phyloP scores from a whole-genome alignment of 257 asterid species.

The Solanum rostratum region DNA sequence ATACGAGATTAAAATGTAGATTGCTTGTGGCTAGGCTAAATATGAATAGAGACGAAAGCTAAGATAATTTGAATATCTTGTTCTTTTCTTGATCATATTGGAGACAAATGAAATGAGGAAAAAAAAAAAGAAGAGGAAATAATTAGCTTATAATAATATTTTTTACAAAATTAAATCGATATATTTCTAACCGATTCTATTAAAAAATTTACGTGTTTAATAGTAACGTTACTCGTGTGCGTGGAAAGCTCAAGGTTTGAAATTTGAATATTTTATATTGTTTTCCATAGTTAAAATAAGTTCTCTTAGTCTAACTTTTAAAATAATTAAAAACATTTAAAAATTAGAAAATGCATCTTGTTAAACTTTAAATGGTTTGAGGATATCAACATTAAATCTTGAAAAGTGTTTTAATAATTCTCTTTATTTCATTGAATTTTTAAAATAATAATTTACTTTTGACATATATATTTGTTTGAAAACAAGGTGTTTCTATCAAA shows the following conservation, averaged over 20 bases:
- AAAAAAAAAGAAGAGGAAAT: too few relatives aligned
- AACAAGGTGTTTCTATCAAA: background rate
- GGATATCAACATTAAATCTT: background rate
- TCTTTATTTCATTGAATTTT: background rate
- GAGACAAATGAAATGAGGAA: too few relatives aligned
- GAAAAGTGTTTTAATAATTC: background rate
- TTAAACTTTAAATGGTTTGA: background rate
- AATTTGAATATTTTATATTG: background rate
- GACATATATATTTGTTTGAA: background rate
- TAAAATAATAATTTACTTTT: background rate
- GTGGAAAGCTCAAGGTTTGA: background rate
- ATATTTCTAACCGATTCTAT: background rate
- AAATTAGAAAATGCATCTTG: background rate
- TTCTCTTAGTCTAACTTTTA: background rate
- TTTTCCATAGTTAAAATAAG: background rate
- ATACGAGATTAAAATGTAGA: too few relatives aligned
- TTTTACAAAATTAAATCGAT: background rate
- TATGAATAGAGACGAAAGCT: too few relatives aligned
- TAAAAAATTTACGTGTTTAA: background rate
- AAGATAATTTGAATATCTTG: background rate
- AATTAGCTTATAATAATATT: background rate
- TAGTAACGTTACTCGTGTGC: background rate
- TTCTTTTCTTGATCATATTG: too few relatives aligned
- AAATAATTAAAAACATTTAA: background rate
- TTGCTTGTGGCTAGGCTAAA: too few relatives aligned